A percentile compares a stretch with the other conserved stretches of the same genome.
Evolutionary conservation across 2,329 filamentous ascomycete genomes (phyloP).

Genomic region (Penicillium fuscoglaucum): DNA sequence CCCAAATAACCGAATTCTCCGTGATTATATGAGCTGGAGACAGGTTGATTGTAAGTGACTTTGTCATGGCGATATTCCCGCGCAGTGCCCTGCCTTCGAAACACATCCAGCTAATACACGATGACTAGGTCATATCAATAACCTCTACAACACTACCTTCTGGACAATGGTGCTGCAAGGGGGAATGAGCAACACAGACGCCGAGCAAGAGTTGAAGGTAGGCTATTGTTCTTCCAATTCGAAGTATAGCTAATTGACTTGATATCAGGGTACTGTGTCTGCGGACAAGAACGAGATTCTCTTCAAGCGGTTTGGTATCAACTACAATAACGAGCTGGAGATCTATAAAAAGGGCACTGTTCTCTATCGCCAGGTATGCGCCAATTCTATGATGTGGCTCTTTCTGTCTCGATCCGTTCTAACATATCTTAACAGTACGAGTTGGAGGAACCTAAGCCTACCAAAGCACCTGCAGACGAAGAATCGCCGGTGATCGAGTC

Average conservation of each 20-base stretch:
- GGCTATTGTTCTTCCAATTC: slow-evolving; percentile 18
- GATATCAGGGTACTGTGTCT: slow-evolving; percentile 70
- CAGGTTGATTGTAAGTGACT: slow-evolving; percentile 83
- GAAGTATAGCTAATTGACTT: slow-evolving; percentile 2
- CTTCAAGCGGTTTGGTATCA: slow-evolving; percentile 83
- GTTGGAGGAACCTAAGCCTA: slow-evolving; percentile 58
- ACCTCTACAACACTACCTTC: slow-evolving; percentile 96
- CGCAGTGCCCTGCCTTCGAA: not conserved
- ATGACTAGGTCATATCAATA: slow-evolving; percentile 83
- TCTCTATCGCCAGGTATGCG: slow-evolving; percentile 71
- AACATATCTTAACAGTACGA: slow-evolving; percentile 58
- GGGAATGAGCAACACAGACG: slow-evolving; percentile 72
- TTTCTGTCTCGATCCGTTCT: not conserved
- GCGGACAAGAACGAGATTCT: slow-evolving; percentile 95
- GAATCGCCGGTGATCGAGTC: slow-evolving; percentile 38
- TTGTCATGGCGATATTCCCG: too few species aligned
- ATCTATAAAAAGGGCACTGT: slow-evolving; percentile 94
- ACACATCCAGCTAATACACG: not conserved
- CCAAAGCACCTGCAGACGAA: slow-evolving; percentile 23
- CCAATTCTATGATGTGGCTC: not conserved
- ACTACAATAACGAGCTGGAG: slow-evolving; percentile 95
- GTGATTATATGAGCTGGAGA: slow-evolving; percentile 96
- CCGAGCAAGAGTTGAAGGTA: slow-evolving; percentile 77
- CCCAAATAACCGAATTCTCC: slow-evolving; percentile 74
- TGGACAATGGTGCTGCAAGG: slow-evolving; percentile 83